These are phyloP conservation scores for Coffea humblotiana DNA, from an alignment of 305 asterid genomes.

Conservation along the genomic window DNA sequence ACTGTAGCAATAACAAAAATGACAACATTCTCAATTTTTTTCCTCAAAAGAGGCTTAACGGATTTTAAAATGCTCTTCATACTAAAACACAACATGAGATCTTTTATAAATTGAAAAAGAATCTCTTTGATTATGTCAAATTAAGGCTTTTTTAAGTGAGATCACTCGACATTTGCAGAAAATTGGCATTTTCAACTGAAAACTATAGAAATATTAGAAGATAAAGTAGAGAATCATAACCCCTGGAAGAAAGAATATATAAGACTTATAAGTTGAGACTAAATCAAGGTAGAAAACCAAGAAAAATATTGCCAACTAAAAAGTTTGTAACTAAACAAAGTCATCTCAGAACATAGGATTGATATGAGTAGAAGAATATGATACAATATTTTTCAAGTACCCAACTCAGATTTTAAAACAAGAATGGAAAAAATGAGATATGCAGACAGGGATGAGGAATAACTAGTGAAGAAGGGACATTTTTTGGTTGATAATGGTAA, in stretches of 20 bases:
- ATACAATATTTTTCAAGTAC: neutral
- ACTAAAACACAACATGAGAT: too few relatives aligned
- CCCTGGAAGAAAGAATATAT: neutral
- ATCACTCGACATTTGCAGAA: neutral
- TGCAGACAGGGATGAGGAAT: neutral
- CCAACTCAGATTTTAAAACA: neutral
- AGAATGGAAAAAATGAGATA: neutral
- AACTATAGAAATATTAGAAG: neutral
- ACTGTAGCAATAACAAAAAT: too few relatives aligned
- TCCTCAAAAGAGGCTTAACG: too few relatives aligned
- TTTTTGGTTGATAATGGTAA: neutral
- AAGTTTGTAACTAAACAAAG: neutral
- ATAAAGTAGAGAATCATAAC: neutral
- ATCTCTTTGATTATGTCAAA: neutral
- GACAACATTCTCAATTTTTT: too few relatives aligned
- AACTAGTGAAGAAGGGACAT: neutral
- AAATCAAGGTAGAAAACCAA: neutral
- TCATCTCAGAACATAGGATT: neutral
- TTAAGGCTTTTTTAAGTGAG: neutral
- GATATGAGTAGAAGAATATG: neutral
- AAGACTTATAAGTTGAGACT: neutral
- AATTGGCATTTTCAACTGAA: neutral
- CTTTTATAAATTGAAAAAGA: too few relatives aligned
- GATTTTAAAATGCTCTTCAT: too few relatives aligned
- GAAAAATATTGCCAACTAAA: neutral